Evolutionary conservation across 805 yeast species (phyloP), one percentile per base, ranked within the genome.

Genomic region (Candida pseudofarinosa): DNA sequence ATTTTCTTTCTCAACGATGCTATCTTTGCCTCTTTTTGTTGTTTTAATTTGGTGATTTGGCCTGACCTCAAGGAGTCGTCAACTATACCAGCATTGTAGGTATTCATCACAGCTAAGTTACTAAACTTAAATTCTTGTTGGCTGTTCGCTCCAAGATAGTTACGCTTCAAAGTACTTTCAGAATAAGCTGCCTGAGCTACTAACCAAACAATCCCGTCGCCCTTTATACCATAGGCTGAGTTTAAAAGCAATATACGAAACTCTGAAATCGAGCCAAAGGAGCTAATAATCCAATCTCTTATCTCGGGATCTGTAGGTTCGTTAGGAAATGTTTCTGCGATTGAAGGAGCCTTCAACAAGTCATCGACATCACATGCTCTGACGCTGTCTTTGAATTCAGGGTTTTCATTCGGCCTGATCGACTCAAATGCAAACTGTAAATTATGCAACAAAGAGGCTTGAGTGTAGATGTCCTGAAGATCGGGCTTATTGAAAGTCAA

Each of bases 131-230:
- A n/a, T 4, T 38, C 35, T 16, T 23, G 34, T 12, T 71, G 65
- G 7, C 39, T 12, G 23, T 41, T 26, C 5, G 40, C 18, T 32
- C 34, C 34, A 19, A 18, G 30, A 20, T 38, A 28, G 19, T 36
- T 38, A 36, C 47, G 49, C 34, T 56, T 58, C 50, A 59, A 48
- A 19, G 55, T 50, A 33, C 49, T 49, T 40, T 65, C 66, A 16
- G 65, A 52, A 43, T 58, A 53, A 36, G 59, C 59, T 13, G 60
- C 71, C 63, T 72, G 73, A 44, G 91, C 95, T 17, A 89, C 83
- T 15, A 93, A 69, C 93, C 97, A 93, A 8, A 90, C 85, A 63
- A 76, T 81, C 3, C 99, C 99, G 62, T 88, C 91, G 39, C 98
- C 97, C 47, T 83, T 80, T 47, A 88, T 77, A 3, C 84, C 76